A percentile compares a stretch with the other conserved stretches of the same genome.
phyloP scores from a whole-genome alignment of 2,329 filamentous ascomycete species.

The Neocatenulostroma microsporum region DNA sequence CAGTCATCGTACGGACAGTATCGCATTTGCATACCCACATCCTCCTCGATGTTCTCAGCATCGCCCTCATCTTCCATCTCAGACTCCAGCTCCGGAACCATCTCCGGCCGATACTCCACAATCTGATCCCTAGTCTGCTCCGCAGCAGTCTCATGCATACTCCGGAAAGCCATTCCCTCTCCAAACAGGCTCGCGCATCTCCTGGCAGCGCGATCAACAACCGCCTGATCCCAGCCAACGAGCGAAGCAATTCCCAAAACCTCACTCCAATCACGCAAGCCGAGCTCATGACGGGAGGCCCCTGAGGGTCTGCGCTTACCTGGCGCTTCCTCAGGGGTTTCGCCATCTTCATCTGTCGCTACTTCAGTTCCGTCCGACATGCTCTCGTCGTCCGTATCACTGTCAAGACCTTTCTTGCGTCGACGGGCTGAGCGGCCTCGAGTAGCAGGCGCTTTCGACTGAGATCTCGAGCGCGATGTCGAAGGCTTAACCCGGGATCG shows the following conservation, averaged over 20 bases:
- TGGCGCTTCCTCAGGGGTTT: neutral
- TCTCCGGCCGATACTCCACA: slow-evolving; percentile 30
- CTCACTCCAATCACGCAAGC: slow-evolving; percentile 72
- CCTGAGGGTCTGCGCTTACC: slow-evolving; percentile 1
- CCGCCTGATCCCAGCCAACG: slow-evolving; percentile 58
- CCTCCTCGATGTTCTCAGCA: no score
- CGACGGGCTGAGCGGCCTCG: slow-evolving; percentile 1
- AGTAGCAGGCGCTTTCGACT: slow-evolving; percentile 3
- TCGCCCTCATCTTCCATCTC: no score
- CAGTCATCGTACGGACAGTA: slow-evolving; percentile 24
- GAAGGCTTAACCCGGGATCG: slow-evolving; percentile 8
- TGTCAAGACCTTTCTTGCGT: no score
- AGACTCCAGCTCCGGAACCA: slow-evolving; percentile 23
- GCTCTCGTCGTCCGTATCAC: no score
- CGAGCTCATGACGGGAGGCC: slow-evolving; percentile 23
- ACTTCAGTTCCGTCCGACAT: neutral
- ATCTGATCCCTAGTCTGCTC: slow-evolving; percentile 18
- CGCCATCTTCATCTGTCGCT: no score
- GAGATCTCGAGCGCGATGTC: slow-evolving; percentile 2
- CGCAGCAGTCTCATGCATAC: slow-evolving; percentile 16
- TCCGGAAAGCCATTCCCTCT: slow-evolving; percentile 57
- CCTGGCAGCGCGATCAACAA: slow-evolving; percentile 60
- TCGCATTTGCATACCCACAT: neutral
- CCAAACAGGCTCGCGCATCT: slow-evolving; percentile 70
- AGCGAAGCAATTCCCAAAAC: slow-evolving; percentile 71